phyloP scores from a whole-genome alignment of 345 rosid genomes.

The Eucalyptus sp. region DNA sequence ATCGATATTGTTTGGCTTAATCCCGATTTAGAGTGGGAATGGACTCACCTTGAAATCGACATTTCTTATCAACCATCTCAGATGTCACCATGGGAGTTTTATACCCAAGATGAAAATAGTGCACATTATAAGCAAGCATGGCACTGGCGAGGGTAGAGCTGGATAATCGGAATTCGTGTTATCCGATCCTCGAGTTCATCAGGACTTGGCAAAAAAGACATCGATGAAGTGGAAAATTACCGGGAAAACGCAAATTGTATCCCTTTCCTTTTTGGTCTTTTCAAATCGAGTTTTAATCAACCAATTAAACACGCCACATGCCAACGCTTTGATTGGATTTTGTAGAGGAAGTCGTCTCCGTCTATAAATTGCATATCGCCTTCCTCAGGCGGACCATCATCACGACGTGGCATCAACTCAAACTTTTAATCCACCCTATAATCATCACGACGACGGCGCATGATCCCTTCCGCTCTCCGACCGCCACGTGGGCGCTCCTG shows the following conservation, averaged over 20 bases:
- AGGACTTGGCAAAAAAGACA: not conserved
- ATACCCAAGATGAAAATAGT: not conserved
- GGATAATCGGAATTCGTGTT: fast-evolving
- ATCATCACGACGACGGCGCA: too few species aligned
- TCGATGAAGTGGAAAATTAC: fast-evolving
- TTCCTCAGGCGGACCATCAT: not conserved
- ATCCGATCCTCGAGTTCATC: not conserved
- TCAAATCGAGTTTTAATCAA: not conserved
- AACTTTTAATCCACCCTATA: not conserved
- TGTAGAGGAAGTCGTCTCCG: not conserved
- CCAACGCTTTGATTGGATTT: not conserved
- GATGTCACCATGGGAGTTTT: not conserved
- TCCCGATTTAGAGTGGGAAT: too few species aligned
- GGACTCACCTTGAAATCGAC: fast-evolving
- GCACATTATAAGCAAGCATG: not conserved
- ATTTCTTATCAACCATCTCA: fast-evolving
- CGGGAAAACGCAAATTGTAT: fast-evolving
- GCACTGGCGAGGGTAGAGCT: fast-evolving
- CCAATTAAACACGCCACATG: not conserved
- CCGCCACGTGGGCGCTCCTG: not conserved
- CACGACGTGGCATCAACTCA: not conserved
- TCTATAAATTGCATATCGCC: not conserved
- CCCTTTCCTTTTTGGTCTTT: not conserved
- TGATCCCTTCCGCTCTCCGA: not conserved
- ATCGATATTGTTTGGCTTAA: fast-evolving